Evolutionary conservation across 495 filamentous ascomycete species (phyloP), one percentile per base, ranked within the genome.

Genomic region (Hyaloscypha finlandica): DNA sequence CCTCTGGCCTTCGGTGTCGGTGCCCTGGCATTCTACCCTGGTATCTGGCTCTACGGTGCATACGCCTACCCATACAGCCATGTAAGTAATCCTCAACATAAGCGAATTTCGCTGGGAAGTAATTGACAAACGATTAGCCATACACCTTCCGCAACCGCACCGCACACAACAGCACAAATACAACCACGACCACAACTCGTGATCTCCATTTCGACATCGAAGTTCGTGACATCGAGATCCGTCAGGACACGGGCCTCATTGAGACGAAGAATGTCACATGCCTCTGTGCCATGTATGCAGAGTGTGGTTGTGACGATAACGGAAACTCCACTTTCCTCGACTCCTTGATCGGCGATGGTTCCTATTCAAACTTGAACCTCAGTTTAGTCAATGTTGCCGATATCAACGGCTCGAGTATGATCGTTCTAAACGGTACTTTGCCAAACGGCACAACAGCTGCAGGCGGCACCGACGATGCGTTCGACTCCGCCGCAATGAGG

Each of bases 381-480:
- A 85, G 80, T n/a, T 70, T 90, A 5, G 83, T 91, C 35, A 82
- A 69, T 3, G 84, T 96, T 19, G 83, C 83, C 0, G 71, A 85
- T 8, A 86, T 92, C 31, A 94, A 97, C 71, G 91, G 90, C 30
- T 95, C 87, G 0, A 80, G 77, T 54, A 93, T 86, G 20, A 85
- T 97, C 66, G 80, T 92, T 61, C 81, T 97, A 76, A 95, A 96
- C 69, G 95, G 95, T 12, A 93, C 92, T 0, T 77, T 97, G 55
- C 87, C 90, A 22, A 95, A 95, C 71, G 93, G 91, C 31, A 97
- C 94, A 2, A 93, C 91, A 0, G 84, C 85, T 5, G 74, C 83
- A 16, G 86, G 87, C 29, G 86, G 87, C 29, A 87, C 85, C 30
- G 77, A 74, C 12, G 84, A 85, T 56, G 78, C 73, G 61, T 69